Percentiles rank a stretch among this genome's conserved stretches.
These are phyloP conservation scores for Patellifolia procumbens DNA, from an alignment of 179 eudicot genomes.

Conservation along the genomic window DNA sequence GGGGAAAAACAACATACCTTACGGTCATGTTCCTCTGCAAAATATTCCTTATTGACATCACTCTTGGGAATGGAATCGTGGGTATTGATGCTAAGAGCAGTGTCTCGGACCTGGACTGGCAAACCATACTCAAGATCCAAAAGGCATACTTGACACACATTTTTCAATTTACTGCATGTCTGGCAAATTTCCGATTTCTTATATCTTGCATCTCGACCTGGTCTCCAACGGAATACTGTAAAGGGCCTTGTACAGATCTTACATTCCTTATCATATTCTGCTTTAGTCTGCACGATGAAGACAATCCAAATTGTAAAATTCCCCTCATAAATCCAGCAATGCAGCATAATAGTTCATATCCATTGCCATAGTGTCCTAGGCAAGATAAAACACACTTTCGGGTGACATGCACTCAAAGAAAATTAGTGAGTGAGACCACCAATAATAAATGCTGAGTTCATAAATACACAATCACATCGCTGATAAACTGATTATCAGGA, in stretches of 20 bases:
- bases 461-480: neutral
- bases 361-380: neutral
- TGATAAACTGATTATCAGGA: neutral
- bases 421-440: neutral
- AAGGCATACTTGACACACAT: constrained; percentile 96
- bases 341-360: neutral
- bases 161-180: constrained; percentile 95
- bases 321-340: neutral
- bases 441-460: too few relatives aligned
- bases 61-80: constrained; percentile 97
- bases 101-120: constrained; percentile 97
- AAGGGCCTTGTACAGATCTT: constrained; percentile 96
- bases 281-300: constrained; percentile 72
- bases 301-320: neutral
- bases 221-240: constrained; percentile 97
- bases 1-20: constrained; percentile 55
- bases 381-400: neutral
- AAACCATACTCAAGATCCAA: constrained; percentile 97
- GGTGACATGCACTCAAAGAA: neutral
- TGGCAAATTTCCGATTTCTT: constrained; percentile 94
- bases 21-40: constrained; percentile 97
- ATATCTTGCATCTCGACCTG: constrained; percentile 97
- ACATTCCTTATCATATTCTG: constrained; percentile 93
- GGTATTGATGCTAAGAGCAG: constrained; percentile 85
- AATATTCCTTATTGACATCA: constrained; percentile 95